Evolutionary conservation across 2,329 filamentous ascomycete genomes (phyloP), one percentile per base, ranked within the genome.

Genomic region (Elsinoe australis): DNA sequence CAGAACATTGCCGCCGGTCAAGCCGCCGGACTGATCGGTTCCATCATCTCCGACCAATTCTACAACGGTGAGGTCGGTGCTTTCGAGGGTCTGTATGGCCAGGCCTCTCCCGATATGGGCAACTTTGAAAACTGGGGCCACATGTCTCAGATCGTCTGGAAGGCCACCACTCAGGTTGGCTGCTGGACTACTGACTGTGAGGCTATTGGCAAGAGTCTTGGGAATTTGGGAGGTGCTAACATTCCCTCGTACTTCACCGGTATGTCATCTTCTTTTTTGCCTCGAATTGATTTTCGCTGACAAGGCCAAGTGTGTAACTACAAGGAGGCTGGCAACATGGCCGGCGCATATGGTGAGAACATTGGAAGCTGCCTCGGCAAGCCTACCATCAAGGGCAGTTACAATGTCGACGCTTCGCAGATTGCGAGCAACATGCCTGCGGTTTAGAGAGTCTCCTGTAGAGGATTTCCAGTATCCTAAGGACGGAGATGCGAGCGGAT

Each of bases 1-100:
- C 92, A 98, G 71, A 98, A 96, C 76, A 82, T 96, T 51, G 90
- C 86, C 61, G 81, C 82, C 52, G 73, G 82, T 55, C 73, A 78
- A 52, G 60, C 66, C 2, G 63, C 69, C n/a, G 67, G 65, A 52
- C 75, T 80, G 38, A 72, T 86, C 53, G 78, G 79, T 47, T 72
- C 76, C 54, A 80, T 83, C 56, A 81, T 90, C 62, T 86, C 81
- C 59, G 77, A 90, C 63, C 73, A 83, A 69, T 95, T 92, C 87
- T 95, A 95, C 77, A 87, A 92, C 64, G 78, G 77, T 59, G 87
- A 95, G 67, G 71, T 84, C 58, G 62, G 63, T 54, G 81, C 74
- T 67, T 73, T 73, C 51, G 59, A 61, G 22, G 65, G 68, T 47
- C 39, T 55, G n/a, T 92, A 83, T 60, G 83, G 80, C 54, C 49